Evolutionary conservation across 1,139 yeast genomes (phyloP), one percentile per base, ranked within the genome.

Genomic region (Hemisphaericaspora lyxosophila): DNA sequence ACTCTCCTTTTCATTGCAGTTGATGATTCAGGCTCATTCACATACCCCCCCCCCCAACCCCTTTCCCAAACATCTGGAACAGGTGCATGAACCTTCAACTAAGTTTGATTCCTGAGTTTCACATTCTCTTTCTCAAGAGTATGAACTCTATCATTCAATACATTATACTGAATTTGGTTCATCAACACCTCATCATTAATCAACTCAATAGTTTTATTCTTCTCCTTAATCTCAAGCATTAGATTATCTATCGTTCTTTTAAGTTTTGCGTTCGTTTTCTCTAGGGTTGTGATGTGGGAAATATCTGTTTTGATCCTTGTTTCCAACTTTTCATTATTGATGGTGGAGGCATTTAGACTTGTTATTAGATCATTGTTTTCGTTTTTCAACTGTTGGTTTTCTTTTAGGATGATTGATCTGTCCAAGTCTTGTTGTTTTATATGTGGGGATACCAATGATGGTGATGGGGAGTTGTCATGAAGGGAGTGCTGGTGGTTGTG

Each of bases 101-200:
- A 26, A 6, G 11, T 16, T 15, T 18, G 16, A 27, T 12, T 5
- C 12, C 7, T 28, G 11, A 28, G 31, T 28, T 14, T 28, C 4
- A 11, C 13, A 18, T 17, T 19, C 19, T 28, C 27, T 23, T n/a
- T 14, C 20, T 28, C 37, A 26, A 39, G 26, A 12, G 29, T 19
- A 12, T 33, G 41, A 7, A 73, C 57, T 42, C 64, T 65, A 5
- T 72, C 73, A 26, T 67, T 74, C 34, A 82, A 58, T 17, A 86
- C 72, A 47, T 84, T 85, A 45, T 78, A 75, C 55, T 85, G 94
- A 36, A 88, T 80, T 51, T 81, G 85, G 36, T 75, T 62, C 18
- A 87, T 77, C 33, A 88, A 66, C 12, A 83, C 61, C 48, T 85
- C 94, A 55, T 87, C 95, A 47, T 85, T 83, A 30, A 83, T 63